phyloP scores from a whole-genome alignment of 139 green algal genomes.

The Ettlia oleoabundans region DNA sequence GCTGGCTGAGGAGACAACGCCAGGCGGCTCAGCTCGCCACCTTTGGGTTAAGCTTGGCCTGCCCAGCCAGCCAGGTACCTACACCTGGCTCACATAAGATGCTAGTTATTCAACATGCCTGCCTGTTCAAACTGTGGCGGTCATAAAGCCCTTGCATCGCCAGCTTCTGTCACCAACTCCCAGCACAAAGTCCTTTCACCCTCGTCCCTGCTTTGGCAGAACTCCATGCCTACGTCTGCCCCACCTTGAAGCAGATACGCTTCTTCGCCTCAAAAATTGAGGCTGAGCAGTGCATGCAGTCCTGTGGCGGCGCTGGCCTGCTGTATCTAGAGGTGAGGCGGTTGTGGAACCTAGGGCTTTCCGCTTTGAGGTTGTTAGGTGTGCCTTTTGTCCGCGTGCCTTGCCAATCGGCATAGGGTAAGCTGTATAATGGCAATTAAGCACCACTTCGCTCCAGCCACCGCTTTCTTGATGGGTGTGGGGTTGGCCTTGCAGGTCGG shows the following conservation, averaged over 20 bases:
- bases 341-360: too few relatives aligned
- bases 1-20: constrained; percentile 21
- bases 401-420: too few relatives aligned
- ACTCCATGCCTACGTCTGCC: neutral
- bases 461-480: neutral
- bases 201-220: too few relatives aligned
- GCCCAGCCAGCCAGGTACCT: neutral
- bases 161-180: too few relatives aligned
- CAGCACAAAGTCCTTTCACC: too few relatives aligned
- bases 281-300: constrained; percentile 15
- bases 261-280: constrained; percentile 24
- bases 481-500: constrained; percentile 16
- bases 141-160: neutral
- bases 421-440: too few relatives aligned
- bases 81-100: too few relatives aligned
- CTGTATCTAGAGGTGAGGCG: constrained; percentile 22
- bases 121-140: neutral
- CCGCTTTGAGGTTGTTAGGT: too few relatives aligned
- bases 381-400: too few relatives aligned
- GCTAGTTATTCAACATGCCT: too few relatives aligned
- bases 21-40: constrained; percentile 26
- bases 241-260: constrained; percentile 13
- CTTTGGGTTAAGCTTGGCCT: constrained; percentile 28
- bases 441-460: too few relatives aligned
- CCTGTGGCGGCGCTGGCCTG: constrained; percentile 28